Conservation (phyloP, 2,329 filamentous ascomycete species). For the Leptodontidium sp. region DNA sequence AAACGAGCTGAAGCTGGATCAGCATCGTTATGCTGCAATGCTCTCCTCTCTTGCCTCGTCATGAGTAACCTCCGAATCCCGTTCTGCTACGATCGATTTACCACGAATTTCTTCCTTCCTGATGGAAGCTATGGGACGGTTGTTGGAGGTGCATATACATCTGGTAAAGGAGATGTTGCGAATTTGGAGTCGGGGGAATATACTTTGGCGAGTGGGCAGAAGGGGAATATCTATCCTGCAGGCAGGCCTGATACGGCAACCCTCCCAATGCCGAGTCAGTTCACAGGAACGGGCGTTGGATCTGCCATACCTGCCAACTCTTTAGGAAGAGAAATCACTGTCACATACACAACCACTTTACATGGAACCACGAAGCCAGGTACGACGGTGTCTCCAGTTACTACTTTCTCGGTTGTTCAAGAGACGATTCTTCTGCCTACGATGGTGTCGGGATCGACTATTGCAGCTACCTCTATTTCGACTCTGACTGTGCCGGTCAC, state of each 20-base stretch:
- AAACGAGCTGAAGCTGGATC: conserved; percentile 29
- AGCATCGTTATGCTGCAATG: conserved; percentile 42
- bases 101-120: conserved; percentile 57
- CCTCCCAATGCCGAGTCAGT: conserved; percentile 54
- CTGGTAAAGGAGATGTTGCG: conserved; percentile 47
- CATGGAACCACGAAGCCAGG: conserved; percentile 31
- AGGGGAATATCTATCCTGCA: conserved; percentile 55
- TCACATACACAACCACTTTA: conserved; percentile 43
- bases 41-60: conserved; percentile 39
- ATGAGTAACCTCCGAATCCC: conserved; percentile 50
- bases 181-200: conserved; percentile 56
- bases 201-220: conserved; percentile 48
- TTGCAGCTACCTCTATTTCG: background rate
- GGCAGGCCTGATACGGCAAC: conserved; percentile 54
- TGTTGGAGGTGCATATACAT: conserved; percentile 53
- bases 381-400: conserved; percentile 33
- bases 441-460: background rate
- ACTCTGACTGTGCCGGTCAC: background rate
- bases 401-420: background rate
- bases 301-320: conserved; percentile 54
- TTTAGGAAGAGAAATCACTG: conserved; percentile 50
- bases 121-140: conserved; percentile 57
- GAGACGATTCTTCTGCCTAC: conserved; percentile 5
- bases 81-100: conserved; percentile 62
- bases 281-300: conserved; percentile 55